Conservation (phyloP, 345 rosid genomes). For the Brassica carinata region DNA sequence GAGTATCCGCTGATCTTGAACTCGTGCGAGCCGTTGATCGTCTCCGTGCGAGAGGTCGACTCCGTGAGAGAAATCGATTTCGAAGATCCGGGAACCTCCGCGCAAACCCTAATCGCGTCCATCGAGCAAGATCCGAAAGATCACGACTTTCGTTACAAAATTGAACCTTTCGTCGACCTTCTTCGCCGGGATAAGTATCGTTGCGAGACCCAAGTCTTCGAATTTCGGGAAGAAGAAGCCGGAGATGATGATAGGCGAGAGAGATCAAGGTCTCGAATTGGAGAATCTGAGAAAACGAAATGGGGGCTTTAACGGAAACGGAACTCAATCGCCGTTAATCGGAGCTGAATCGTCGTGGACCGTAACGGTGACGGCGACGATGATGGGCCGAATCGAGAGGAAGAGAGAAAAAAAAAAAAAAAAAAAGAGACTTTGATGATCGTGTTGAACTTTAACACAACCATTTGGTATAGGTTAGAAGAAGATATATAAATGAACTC, state of each 20-base stretch:
- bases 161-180: constrained; percentile 9
- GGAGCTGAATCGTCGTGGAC: constrained; percentile 29
- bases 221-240: constrained; percentile 18
- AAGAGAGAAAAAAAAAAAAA: constrained; percentile 16
- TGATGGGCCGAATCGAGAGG: constrained; percentile 18
- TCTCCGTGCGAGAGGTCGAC: constrained; percentile 63
- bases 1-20: constrained; percentile 72
- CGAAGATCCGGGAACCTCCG: constrained; percentile 52
- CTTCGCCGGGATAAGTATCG: constrained; percentile 11
- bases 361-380: constrained; percentile 35
- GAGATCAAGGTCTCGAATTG: constrained; percentile 19
- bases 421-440: constrained; percentile 20
- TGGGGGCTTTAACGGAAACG: background rate
- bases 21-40: constrained; percentile 69
- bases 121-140: constrained; percentile 41
- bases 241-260: background rate
- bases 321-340: background rate
- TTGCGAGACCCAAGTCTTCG: constrained; percentile 15
- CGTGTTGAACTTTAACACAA: constrained; percentile 17
- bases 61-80: constrained; percentile 43
- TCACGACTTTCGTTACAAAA: constrained; percentile 11
- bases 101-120: constrained; percentile 55
- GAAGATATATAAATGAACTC: constrained; percentile 5
- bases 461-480: constrained; percentile 12
- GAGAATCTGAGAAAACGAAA: background rate